Base-by-base conservation (phyloP, 2,329 filamentous ascomycete species). In the Periconia macrospinosa region DNA sequence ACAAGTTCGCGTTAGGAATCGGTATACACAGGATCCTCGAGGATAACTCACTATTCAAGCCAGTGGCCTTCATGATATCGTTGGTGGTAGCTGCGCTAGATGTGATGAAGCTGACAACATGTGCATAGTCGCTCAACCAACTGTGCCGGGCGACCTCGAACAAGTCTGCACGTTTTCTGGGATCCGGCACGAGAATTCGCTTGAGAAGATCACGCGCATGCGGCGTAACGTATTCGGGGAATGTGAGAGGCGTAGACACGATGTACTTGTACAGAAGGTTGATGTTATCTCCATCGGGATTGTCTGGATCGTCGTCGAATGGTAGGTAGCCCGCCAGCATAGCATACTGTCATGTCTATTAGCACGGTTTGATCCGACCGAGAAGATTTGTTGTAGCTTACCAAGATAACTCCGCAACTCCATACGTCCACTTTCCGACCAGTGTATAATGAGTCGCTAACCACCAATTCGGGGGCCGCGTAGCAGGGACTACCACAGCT, bases 251-350 rank as follows among this genome's bases (percentile, higher is more conserved):
- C 1, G 94, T 99, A 51, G 91, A 95, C 55, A 97, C 93, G 65
- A 99, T 99, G 77, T 99, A 99, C 78, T 97, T 97, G 83, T 99
- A 99, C 27, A 99, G 81, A 11, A 99, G 83, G 73, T 99, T 99
- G 79, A 99, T 99, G 72, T 99, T 99, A 74, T 99, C 94, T 62
- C 94, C 94, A 76, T 99, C 94, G 2, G 94, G 94, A 70, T 99
- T 99, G 44, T 92, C 94, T 59, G 94, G 94, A 68, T 99, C 94
- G 71, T 99, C 94, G 67, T 99, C 94, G 69, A 99, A 99, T 2
- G 94, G 94, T 13, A 99, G 82, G 74, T 99, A 99, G 42, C 94
- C 94, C 40, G 94, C 94, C 66, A 99, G 82, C 94, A 99, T 99
- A 53, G 94, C 94, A 74, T 99, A 99, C 92, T 97, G 68, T 18